Conservation (phyloP, 2,329 filamentous ascomycete genomes). For the Epichloe aotearoae region DNA sequence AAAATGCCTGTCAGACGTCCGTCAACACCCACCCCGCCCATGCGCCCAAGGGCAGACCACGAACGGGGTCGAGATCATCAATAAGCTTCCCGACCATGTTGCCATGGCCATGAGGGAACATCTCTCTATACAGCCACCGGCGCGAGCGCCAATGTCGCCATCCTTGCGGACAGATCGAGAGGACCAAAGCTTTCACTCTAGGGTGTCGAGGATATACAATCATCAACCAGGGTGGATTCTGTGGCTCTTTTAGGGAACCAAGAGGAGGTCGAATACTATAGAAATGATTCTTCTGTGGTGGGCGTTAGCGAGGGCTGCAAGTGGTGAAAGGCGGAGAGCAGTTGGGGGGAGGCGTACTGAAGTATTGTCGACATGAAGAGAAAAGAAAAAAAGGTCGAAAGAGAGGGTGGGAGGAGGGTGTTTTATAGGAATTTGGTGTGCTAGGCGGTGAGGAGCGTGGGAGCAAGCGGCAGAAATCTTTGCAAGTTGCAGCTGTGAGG, state of each 20-base stretch:
- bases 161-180: conserved; percentile 49
- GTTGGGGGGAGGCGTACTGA: conserved; percentile 31
- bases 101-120: conserved; percentile 17
- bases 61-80: conserved; percentile 84
- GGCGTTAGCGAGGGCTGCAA: conserved; percentile 10
- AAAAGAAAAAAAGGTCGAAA: conserved; percentile 30
- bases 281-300: conserved; percentile 72
- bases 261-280: conserved; percentile 93
- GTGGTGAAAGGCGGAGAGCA: conserved; percentile 8
- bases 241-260: conserved; percentile 86
- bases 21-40: conserved; percentile 66
- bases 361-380: conserved; percentile 50
- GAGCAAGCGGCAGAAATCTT: neutral
- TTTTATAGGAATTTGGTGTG: conserved; percentile 27
- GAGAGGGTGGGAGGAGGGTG: conserved; percentile 10
- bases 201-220: conserved; percentile 72
- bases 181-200: conserved; percentile 65
- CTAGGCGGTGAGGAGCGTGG: conserved; percentile 2
- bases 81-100: conserved; percentile 12
- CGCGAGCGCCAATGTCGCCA: conserved; percentile 30
- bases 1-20: conserved; percentile 76
- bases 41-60: conserved; percentile 65
- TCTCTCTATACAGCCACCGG: conserved; percentile 60
- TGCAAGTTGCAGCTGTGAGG: too few relatives aligned
- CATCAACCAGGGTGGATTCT: conserved; percentile 95